Evolutionary conservation across 208 protist genomes (phyloP).

Genomic region (Tritrichomonas musculus): DNA sequence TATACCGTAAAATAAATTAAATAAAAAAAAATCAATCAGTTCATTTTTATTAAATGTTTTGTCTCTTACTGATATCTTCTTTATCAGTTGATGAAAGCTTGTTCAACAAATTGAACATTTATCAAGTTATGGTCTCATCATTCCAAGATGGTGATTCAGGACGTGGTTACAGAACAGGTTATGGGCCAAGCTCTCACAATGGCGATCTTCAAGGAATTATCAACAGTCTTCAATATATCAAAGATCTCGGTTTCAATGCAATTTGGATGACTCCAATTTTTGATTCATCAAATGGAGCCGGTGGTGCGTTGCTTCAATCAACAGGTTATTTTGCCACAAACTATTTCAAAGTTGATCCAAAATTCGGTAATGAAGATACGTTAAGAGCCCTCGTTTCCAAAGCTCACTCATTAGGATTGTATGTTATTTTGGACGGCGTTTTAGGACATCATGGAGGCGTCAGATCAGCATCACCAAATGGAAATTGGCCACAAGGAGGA

Average conservation of each 20-base stretch:
- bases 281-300: neutral
- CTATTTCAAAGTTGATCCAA: neutral
- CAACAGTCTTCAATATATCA: neutral
- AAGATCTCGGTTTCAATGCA: neutral
- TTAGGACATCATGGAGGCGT: neutral
- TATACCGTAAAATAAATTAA: no score
- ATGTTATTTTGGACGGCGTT: neutral
- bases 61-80: no score
- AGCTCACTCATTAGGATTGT: neutral
- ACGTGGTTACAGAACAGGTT: neutral
- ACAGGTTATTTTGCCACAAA: neutral
- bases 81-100: no score
- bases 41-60: no score
- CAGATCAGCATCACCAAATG: neutral
- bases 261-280: constrained; percentile 26
- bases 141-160: neutral
- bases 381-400: neutral
- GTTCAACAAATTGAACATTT: neutral
- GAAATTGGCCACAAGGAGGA: neutral
- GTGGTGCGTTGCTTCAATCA: neutral
- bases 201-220: neutral
- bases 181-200: neutral
- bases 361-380: neutral
- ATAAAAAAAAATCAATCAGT: no score
- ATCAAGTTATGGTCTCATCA: constrained; percentile 14